These are phyloP conservation scores for Ophiocordyceps camponoti-saundersi DNA, from an alignment of 2,329 filamentous ascomycete species.

Conservation along the genomic window DNA sequence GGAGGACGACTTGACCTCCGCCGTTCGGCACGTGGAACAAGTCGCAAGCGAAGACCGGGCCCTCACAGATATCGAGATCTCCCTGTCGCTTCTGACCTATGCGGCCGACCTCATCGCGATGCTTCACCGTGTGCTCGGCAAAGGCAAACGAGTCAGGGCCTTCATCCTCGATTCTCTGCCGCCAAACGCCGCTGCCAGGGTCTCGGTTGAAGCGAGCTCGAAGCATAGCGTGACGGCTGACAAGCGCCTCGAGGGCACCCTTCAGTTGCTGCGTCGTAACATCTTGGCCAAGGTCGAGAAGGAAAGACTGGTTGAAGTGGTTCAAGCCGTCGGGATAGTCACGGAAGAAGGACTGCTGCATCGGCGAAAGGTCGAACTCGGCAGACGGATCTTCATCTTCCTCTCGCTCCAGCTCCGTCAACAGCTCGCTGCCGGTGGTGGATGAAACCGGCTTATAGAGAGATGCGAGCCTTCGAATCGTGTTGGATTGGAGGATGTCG, in stretches of 20 bases:
- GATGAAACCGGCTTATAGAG: not conserved
- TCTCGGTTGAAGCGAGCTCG: slow-evolving; percentile 13
- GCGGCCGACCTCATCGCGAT: not conserved
- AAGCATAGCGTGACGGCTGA: slow-evolving; percentile 18
- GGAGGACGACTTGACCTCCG: slow-evolving; percentile 1
- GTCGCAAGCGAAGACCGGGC: slow-evolving; percentile 7
- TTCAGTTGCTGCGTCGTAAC: slow-evolving; percentile 5
- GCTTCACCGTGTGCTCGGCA: not conserved
- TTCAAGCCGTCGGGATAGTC: slow-evolving; percentile 12
- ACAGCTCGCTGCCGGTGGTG: not conserved
- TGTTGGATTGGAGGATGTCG: slow-evolving; percentile 14
- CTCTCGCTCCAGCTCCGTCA: not conserved
- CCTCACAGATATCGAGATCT: slow-evolving; percentile 3
- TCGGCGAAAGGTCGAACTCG: slow-evolving; percentile 23
- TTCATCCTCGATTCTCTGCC: slow-evolving; percentile 7
- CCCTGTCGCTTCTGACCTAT: slow-evolving; percentile 2
- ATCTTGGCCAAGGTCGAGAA: slow-evolving; percentile 12
- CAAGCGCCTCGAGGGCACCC: slow-evolving; percentile 9
- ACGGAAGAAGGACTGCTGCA: slow-evolving; percentile 25
- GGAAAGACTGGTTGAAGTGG: slow-evolving; percentile 27
- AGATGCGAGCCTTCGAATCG: slow-evolving; percentile 10
- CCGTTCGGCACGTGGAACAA: slow-evolving; percentile 4
- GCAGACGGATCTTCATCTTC: slow-evolving; percentile 7
- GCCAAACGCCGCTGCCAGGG: slow-evolving; percentile 3
- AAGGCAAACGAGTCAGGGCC: slow-evolving; percentile 1